Base-by-base conservation (phyloP, 305 asterid species). In the Solanum hybrid region DNA sequence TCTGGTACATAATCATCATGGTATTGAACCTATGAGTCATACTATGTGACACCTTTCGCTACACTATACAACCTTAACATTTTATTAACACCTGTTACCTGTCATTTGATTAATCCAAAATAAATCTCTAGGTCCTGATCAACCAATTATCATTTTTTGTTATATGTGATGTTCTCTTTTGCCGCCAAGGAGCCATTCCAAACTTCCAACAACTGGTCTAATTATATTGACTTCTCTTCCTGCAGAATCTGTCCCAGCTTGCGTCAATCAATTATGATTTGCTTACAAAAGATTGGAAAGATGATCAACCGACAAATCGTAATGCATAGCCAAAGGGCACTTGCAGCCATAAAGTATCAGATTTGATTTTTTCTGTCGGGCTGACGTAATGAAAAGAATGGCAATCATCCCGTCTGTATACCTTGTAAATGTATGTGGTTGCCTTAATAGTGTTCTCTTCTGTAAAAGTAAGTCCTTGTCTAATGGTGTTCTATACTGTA, bases 181-280 rank as follows among this genome's bases (percentile, higher is more conserved):
- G 87, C 73, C 5, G 40, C 73, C 14, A 29, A 46, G 87, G 87
- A 42, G 40, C 27, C 87, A 82, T 42, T 87, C 24, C 51, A 73
- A 72, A 84, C 29, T 31, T 34, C 3, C 5, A 9, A 3, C n/a
- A n/a, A 8, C 60, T 29, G 35, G 34, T 35, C 37, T 46, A 80
- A 29, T 79, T 60, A 7, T 20, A 22, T 60, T 37, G 88, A 69
- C 79, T 60, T 89, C 16, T 77, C 27, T 13, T 72, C 89, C 76
- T 64, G 87, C 98, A 97, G 98, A 97, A 97, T 92, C 96, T 97
- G 81, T 95, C 99, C 72, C 98, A 97, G 93, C 98, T 97, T 22
- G 99, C 98, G 12, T 96, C 98, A 10, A 97, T 97, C 92, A 97
- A 97, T 64, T 97, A 97, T 84, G 99, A 97, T 93, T 93, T 97